Base-by-base conservation (phyloP, 129 eudicot genomes). In the Flaveria brownii region DNA sequence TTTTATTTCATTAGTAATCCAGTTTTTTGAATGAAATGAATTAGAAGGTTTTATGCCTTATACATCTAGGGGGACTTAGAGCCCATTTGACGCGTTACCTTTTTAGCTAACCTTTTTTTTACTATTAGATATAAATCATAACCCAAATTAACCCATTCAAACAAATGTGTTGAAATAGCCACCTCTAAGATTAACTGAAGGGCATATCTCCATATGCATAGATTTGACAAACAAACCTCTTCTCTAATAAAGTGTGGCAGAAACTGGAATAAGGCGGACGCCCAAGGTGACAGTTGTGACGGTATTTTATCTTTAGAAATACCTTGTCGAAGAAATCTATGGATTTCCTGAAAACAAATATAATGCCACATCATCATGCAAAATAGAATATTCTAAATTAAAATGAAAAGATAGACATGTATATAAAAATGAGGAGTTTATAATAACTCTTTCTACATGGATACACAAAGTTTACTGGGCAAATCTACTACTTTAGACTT, bases 211-310 rank as follows among this genome's bases (percentile, higher is more conserved):
- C 47, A 69, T 55, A 33, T 54, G 73, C 30, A 57, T 50, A 59
- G 17, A 17, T 11, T 70, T 59, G 60, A 13, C 20, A 68, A 2
- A 63, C 52, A 13, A 33, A 93, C 97, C 98, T 94, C 96, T 56
- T 94, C 88, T 79, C 84, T 89, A 10, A 94, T 91, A 78, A 91
- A 94, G 42, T 85, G 89, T 69, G 99, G 99, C 79, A 94, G 77
- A 80, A 91, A 94, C 28, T 89, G 90, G 82, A 94, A 91, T 78
- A 94, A 82, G 5, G 97, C 99, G 28, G 99, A 94, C 66, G 99
- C 96, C 99, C 99, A 94, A n/a, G 99, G 99, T 81, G 99, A 94
- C 65, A 94, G 85, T 46, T 91, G 93, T 82, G 96, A 81, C 55
- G 97, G 89, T 71, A 94, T 94, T 60, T 86, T 86, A 67, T 94